These are phyloP conservation scores for Botrytis byssoidea DNA, from an alignment of 2,329 filamentous ascomycete genomes.

Conservation along the genomic window DNA sequence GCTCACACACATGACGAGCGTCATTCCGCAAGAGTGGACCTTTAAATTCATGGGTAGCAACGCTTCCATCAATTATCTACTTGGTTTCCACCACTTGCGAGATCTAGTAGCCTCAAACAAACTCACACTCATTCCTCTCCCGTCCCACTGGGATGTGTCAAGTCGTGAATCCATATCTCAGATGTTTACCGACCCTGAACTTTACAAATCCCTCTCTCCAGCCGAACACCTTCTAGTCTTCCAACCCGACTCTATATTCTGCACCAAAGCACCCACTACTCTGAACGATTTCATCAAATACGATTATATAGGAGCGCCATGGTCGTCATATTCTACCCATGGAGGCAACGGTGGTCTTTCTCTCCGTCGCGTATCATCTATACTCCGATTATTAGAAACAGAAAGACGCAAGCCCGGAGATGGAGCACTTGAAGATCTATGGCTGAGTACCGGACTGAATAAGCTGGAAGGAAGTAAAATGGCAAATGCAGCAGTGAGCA, in stretches of 20 bases:
- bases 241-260: conserved; percentile 57
- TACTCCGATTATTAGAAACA: conserved; percentile 48
- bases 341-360: conserved; percentile 55
- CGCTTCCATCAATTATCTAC: conserved; percentile 45
- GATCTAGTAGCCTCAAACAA: conserved; percentile 36
- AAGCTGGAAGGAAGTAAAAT: conserved; percentile 50
- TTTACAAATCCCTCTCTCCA: conserved; percentile 49
- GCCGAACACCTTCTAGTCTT: conserved; percentile 56
- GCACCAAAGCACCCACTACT: conserved; percentile 50
- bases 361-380: conserved; percentile 52
- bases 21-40: conserved; percentile 57
- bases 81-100: conserved; percentile 45
- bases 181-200: conserved; percentile 52
- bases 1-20: conserved; percentile 55
- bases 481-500: conserved; percentile 42
- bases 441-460: conserved; percentile 52
- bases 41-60: conserved; percentile 53
- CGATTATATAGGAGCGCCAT: conserved; percentile 42
- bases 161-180: conserved; percentile 52
- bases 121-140: conserved; percentile 19
- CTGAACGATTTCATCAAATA: conserved; percentile 36
- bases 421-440: conserved; percentile 54
- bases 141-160: conserved; percentile 26
- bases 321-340: conserved; percentile 44
- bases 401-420: conserved; percentile 50